Evolutionary conservation across 1,284 basidiomycete genomes (phyloP), one percentile per base, ranked within the genome.

Genomic region (Sporisorium exsertum): DNA sequence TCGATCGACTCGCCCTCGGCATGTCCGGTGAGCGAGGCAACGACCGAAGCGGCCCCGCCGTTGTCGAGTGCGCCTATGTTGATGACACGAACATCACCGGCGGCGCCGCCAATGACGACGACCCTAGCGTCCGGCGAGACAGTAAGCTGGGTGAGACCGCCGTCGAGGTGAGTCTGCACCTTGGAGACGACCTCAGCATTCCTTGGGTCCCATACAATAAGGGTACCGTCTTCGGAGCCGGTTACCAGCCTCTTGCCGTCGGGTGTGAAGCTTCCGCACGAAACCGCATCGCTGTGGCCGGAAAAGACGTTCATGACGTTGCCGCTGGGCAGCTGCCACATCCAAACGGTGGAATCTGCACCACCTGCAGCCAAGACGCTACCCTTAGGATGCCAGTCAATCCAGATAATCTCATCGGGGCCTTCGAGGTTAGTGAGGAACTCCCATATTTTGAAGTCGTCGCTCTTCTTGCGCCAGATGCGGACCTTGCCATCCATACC

Each of bases 401-500:
- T 85, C 91, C 94, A 97, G 88, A 92, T 92, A 67, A 98, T 91
- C 88, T 99, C 96, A 86, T 97, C 94, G 15, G 94, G 94, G 2
- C 95, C 95, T 81, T 95, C 92, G 54, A 98, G 87, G 84, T 93
- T 93, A 9, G 93, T 94, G 84, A 97, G 87, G 85, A 97, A 95
- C 85, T 95, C 94, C 95, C 96, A 99, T 58, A 87, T 89, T 71
- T 88, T 89, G 87, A 90, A 94, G 64, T 91, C 88, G 52, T 63
- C 64, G 49, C 69, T 78, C 47, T 59, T 71, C 57, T 68, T 89
- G 84, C 91, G 88, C 95, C 95, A 99, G 64, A 99, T 88, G 72
- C 94, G 89, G 24, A 98, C 91, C 82, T 91, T 92, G 10, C 97
- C 96, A 83, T 99, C 96, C 94, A 99, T 97, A 0, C 96, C 95